Conservation (phyloP, 768 basidiomycete genomes). For the Calocybe indica region DNA sequence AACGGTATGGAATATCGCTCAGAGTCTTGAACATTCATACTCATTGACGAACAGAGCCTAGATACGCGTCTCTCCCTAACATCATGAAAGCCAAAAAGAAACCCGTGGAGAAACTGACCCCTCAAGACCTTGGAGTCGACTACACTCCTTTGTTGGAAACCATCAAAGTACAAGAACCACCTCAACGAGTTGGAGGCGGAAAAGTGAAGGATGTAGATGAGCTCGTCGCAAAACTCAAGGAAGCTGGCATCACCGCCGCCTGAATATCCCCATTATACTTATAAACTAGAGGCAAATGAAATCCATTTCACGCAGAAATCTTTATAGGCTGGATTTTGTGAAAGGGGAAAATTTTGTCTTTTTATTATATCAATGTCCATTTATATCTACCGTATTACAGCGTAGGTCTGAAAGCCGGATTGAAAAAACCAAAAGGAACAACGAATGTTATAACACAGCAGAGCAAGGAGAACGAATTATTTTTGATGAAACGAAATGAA, state of each 20-base stretch:
- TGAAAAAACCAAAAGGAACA: no score
- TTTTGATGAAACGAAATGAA: no score
- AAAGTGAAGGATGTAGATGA: constrained; percentile 93
- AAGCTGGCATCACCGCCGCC: constrained; percentile 59
- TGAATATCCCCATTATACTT: constrained; percentile 8
- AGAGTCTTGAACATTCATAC: neutral
- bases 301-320: neutral
- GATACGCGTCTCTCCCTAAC: constrained; percentile 94
- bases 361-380: no score
- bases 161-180: constrained; percentile 84
- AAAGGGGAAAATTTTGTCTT: no score
- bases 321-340: constrained; percentile 2
- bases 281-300: no score
- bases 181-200: constrained; percentile 83
- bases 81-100: constrained; percentile 99
- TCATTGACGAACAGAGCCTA: constrained; percentile 58
- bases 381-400: no score
- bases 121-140: constrained; percentile 80
- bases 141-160: constrained; percentile 79
- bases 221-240: constrained; percentile 82
- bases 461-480: no score
- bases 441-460: no score
- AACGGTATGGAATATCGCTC: constrained; percentile 47
- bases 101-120: constrained; percentile 76
- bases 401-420: no score